Evolutionary conservation across 768 basidiomycete species (phyloP).

Genomic region (Trichaptum fuscoviolaceum): DNA sequence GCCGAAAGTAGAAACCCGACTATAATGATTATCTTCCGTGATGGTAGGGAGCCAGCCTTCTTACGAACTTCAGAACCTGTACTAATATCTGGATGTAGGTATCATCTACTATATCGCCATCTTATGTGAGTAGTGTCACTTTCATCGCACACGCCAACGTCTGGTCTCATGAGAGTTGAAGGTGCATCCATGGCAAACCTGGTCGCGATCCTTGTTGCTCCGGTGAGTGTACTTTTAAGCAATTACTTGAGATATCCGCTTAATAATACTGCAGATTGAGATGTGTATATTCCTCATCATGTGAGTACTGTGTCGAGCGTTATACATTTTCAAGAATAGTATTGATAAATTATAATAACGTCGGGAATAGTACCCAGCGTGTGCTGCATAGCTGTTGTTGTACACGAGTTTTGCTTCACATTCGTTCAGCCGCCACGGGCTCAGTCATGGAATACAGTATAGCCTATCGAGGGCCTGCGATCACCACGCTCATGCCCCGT

Average conservation of each 20-base stretch:
- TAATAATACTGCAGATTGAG: background rate
- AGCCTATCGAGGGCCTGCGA: background rate
- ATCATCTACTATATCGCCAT: background rate
- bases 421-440: background rate
- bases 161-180: background rate
- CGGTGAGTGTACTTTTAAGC: background rate
- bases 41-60: background rate
- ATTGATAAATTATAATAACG: background rate
- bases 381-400: background rate
- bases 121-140: background rate
- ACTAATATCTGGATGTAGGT: background rate
- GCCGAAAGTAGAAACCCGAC: background rate
- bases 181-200: background rate
- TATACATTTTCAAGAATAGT: background rate
- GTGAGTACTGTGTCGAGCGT: background rate
- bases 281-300: background rate
- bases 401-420: background rate
- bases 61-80: background rate
- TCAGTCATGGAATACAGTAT: background rate
- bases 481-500: background rate
- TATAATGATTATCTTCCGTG: background rate
- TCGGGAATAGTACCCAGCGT: background rate
- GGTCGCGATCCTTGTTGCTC: background rate
- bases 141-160: background rate
- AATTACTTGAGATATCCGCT: background rate